phyloP scores from a whole-genome alignment of 148 eudicot genomes.

The Fagopyrum tataricum region DNA sequence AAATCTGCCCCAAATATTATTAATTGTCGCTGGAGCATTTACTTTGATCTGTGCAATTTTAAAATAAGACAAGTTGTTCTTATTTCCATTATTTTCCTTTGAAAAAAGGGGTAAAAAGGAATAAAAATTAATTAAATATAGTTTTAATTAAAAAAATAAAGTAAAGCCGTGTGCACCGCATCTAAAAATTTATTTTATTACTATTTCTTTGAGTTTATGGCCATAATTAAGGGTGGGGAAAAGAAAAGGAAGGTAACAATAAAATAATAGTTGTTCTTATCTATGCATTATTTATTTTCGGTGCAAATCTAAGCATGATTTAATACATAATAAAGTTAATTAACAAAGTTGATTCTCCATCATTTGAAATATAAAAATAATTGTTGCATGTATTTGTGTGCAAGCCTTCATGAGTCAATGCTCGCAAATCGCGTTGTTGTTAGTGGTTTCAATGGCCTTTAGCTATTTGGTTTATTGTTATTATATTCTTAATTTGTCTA shows the following conservation, averaged over 20 bases:
- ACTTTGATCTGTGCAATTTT: conserved; percentile 9
- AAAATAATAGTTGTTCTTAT: conserved; percentile 10
- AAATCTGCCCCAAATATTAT: not conserved
- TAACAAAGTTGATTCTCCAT: conserved; percentile 8
- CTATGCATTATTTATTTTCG: conserved; percentile 6
- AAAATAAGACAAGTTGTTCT: not conserved
- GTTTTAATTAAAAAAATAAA: not conserved
- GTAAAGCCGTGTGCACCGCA: conserved; percentile 12
- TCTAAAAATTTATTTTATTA: conserved; percentile 1
- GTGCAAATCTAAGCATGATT: conserved; percentile 4
- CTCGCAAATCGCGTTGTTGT: conserved; percentile 4
- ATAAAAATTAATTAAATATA: not conserved
- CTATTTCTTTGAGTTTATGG: not conserved
- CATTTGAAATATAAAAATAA: not conserved
- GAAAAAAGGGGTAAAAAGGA: conserved; percentile 1
- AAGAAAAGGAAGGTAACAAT: not conserved
- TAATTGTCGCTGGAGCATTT: not conserved
- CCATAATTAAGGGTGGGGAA: not conserved
- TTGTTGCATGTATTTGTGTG: conserved; percentile 1
- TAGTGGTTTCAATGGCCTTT: conserved; percentile 7
- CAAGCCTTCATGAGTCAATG: conserved; percentile 8
- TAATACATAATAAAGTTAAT: not conserved
- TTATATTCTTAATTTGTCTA: not conserved
- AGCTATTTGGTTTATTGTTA: conserved; percentile 2
- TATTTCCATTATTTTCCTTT: conserved; percentile 5